Evolutionary conservation across 371 early-diverging fungal species (phyloP).

Genomic region (Zychaea mexicana): DNA sequence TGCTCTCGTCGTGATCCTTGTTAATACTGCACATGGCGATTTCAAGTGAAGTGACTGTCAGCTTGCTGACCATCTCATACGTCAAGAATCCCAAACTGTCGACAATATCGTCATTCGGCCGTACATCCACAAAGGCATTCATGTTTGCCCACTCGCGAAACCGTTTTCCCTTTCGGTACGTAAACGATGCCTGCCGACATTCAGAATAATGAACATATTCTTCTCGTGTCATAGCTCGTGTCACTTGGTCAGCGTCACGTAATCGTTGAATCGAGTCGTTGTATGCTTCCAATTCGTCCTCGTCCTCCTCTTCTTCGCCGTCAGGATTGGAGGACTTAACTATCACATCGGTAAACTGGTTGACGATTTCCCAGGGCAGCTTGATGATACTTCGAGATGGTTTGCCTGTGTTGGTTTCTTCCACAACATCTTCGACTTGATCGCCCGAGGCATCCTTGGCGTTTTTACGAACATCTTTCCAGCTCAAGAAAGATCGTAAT

Average conservation of each 20-base stretch:
- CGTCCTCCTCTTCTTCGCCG: slow-evolving; percentile 82
- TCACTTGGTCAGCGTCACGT: slow-evolving; percentile 87
- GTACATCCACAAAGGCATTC: slow-evolving; percentile 82
- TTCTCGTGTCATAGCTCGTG: slow-evolving; percentile 95
- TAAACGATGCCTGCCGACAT: slow-evolving; percentile 97
- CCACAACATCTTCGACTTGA: slow-evolving; percentile 70
- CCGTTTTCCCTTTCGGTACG: slow-evolving; percentile 90
- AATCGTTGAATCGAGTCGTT: slow-evolving; percentile 83
- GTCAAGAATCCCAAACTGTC: slow-evolving; percentile 97
- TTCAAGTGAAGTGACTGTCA: slow-evolving; percentile 86
- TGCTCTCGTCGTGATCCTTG: slow-evolving; percentile 32
- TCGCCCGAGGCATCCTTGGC: slow-evolving; percentile 77
- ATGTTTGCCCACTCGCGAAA: slow-evolving; percentile 97
- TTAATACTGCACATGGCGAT: slow-evolving; percentile 49
- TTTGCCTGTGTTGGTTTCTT: slow-evolving; percentile 69
- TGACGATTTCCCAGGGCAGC: slow-evolving; percentile 90
- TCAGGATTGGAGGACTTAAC: slow-evolving; percentile 58
- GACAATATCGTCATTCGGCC: slow-evolving; percentile 93
- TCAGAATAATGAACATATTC: slow-evolving; percentile 99
- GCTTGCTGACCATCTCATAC: slow-evolving; percentile 93
- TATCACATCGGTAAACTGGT: slow-evolving; percentile 73
- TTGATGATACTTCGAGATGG: slow-evolving; percentile 78
- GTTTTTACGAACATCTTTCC: slow-evolving; percentile 96
- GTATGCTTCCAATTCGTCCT: slow-evolving; percentile 86
- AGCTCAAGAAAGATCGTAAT: slow-evolving; percentile 86